Evolutionary conservation across 2,329 filamentous ascomycete species (phyloP), one percentile per base, ranked within the genome.

Genomic region (Sarocladium oryzae): DNA sequence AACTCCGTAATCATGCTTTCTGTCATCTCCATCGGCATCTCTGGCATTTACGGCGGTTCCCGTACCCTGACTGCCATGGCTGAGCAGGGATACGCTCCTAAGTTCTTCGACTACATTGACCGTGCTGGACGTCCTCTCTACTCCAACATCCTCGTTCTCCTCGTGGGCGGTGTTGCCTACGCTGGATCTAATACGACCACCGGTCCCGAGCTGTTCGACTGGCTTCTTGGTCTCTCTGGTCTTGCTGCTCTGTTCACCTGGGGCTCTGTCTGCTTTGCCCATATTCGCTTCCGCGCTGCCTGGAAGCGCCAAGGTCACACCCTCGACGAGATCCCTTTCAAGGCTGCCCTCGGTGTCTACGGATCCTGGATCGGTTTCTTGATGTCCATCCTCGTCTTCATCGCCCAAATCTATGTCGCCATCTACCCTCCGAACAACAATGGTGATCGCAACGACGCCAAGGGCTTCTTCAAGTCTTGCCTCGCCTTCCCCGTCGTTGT

Each of bases 221-320:
- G 85, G 85, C 74, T 88, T 3, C 73, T 80, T 23, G 79, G 83
- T 8, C 69, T 88, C 15, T 85, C 82, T 0, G 84, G 81, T 49
- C 70, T 88, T 4, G 77, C 79, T 10, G 78, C 81, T 11, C 72
- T 88, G 38, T 86, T 85, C 63, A 82, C 82, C 10, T 88, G 84
- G 84, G 82, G 77, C 16, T 84, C 79, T 35, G 85, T 87, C 58
- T 86, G 82, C 59, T 67, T 84, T 2, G 75, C 81, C 2, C 85
- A 88, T 59, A 85, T 88, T 60, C 81, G 84, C 18, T 86, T 87
- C 74, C 81, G 84, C 32, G 60, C 66, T 2, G 84, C 82, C 0
- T 88, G 84, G 84, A 71, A 68, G 23, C 65, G 72, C 24, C 74
- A 83, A 36, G 79, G 82, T n/a, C 81, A 82, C 63, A 77, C 74